phyloP scores from a whole-genome alignment of 1,284 basidiomycete genomes.

The Pholiota adiposa region DNA sequence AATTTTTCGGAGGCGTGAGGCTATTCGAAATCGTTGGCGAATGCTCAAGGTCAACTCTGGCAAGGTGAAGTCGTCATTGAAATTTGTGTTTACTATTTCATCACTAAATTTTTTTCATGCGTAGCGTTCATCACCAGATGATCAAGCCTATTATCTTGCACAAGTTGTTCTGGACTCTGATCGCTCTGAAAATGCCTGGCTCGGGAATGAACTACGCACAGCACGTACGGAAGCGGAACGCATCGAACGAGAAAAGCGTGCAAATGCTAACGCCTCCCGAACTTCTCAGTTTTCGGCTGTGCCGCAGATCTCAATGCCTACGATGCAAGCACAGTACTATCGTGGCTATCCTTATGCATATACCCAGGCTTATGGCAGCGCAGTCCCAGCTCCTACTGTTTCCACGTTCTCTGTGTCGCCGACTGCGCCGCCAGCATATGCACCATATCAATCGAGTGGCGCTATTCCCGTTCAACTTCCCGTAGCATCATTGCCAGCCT shows the following conservation, averaged over 20 bases:
- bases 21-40: conserved; percentile 60
- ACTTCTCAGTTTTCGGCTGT: conserved; percentile 36
- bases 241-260: conserved; percentile 66
- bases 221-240: conserved; percentile 68
- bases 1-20: conserved; percentile 60
- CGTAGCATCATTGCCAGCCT: conserved; percentile 65
- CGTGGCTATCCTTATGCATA: conserved; percentile 59
- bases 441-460: conserved; percentile 41
- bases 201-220: conserved; percentile 62
- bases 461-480: conserved; percentile 78
- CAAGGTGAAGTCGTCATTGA: conserved; percentile 53
- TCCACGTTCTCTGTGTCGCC: conserved; percentile 38
- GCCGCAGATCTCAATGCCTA: conserved; percentile 31
- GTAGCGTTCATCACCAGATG: conserved; percentile 61
- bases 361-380: conserved; percentile 50
- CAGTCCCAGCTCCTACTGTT: conserved; percentile 32
- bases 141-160: conserved; percentile 63
- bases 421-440: conserved; percentile 29
- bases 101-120: conserved; percentile 29
- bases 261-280: conserved; percentile 34
- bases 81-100: conserved; percentile 3
- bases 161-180: conserved; percentile 69
- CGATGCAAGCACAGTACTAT: conserved; percentile 55
- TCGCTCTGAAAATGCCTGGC: conserved; percentile 56
- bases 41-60: conserved; percentile 55